phyloP scores from a whole-genome alignment of 2,329 filamentous ascomycete genomes.

The Rugonectria rugulosa region DNA sequence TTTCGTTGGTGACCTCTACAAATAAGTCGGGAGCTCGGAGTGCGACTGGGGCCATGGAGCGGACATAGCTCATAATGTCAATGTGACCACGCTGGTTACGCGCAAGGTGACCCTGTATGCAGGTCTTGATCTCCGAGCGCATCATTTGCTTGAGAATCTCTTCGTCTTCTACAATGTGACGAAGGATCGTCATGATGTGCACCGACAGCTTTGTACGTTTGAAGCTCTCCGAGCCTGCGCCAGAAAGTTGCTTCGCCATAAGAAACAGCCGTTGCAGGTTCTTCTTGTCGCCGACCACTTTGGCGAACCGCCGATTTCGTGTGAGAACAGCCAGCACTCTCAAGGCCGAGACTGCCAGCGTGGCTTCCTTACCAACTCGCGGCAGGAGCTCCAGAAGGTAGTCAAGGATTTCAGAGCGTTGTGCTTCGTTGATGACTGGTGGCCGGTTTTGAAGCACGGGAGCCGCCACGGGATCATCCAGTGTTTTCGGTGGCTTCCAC shows the following conservation, averaged over 20 bases:
- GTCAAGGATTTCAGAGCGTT: slow-evolving; percentile 76
- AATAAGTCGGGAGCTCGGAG: slow-evolving; percentile 86
- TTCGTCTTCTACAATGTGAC: slow-evolving; percentile 95
- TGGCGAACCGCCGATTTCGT: slow-evolving; percentile 76
- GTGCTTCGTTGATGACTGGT: slow-evolving; percentile 63
- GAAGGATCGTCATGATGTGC: slow-evolving; percentile 83
- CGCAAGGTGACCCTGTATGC: slow-evolving; percentile 67
- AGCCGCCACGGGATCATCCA: slow-evolving; percentile 57
- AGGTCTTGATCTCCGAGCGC: slow-evolving; percentile 84
- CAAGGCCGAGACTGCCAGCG: slow-evolving; percentile 81
- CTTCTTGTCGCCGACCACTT: slow-evolving; percentile 81
- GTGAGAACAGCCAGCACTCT: slow-evolving; percentile 90
- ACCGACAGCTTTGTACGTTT: slow-evolving; percentile 59
- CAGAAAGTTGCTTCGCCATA: slow-evolving; percentile 92
- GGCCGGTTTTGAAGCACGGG: slow-evolving; percentile 68
- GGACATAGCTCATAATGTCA: slow-evolving; percentile 77
- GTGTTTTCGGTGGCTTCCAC: slow-evolving; percentile 68
- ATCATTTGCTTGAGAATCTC: slow-evolving; percentile 91
- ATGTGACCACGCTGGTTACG: slow-evolving; percentile 59
- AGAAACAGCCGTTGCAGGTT: slow-evolving; percentile 91
- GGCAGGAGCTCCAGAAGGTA: slow-evolving; percentile 85
- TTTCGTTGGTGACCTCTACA: slow-evolving; percentile 85
- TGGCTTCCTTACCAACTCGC: slow-evolving; percentile 85
- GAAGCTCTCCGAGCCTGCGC: slow-evolving; percentile 77
- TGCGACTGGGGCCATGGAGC: slow-evolving; percentile 79